Evolutionary conservation across 768 basidiomycete genomes (phyloP), one percentile per base, ranked within the genome.

Genomic region (Mycena olivaceomarginata): DNA sequence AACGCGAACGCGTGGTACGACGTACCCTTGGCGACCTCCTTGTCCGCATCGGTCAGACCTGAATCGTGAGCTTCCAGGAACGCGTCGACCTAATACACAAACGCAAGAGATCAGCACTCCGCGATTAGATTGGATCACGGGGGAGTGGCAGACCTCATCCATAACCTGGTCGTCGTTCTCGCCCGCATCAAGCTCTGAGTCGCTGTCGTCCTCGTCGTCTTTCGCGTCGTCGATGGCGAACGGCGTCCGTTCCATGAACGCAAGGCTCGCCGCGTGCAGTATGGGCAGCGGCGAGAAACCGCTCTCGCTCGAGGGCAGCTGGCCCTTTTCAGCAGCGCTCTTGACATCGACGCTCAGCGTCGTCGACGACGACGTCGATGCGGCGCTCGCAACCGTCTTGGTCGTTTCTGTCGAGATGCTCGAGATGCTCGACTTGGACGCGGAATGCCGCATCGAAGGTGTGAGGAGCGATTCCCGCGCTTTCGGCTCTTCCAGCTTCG

Each of bases 191-290:
- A 87, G 87, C 39, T 91, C 92, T 7, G 89, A 92, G 9, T 83
- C 93, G 86, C 83, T 94, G 85, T 95, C 94, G 0, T 93, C 94
- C 39, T 95, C 96, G 13, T 94, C 95, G 73, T 96, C 96, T 68
- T 93, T 94, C 5, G 94, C 96, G 85, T 97, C 97, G 82, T 99
- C 98, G 75, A 99, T 98, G n/a, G 97, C 97, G 83, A 99, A 99
- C 78, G 95, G 94, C 37, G 96, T 97, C 57, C 98, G 89, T 83
- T 98, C 96, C 94, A 98, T 94, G 62, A 97, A 89, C 41, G 96
- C 95, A 43, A 94, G 94, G 78, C 92, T 95, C 67, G 94, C 95
- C 0, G 93, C 94, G 80, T 94, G 89, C 64, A 96, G 88, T 87
- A 95, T 91, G 8, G 94, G 90, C 83, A 93, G 88, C 25, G 93